A percentile compares a stretch with the other conserved stretches of the same genome.
Evolutionary conservation across 78 protist genomes (phyloP).

Genomic region (Tieghemostelium lacteum): DNA sequence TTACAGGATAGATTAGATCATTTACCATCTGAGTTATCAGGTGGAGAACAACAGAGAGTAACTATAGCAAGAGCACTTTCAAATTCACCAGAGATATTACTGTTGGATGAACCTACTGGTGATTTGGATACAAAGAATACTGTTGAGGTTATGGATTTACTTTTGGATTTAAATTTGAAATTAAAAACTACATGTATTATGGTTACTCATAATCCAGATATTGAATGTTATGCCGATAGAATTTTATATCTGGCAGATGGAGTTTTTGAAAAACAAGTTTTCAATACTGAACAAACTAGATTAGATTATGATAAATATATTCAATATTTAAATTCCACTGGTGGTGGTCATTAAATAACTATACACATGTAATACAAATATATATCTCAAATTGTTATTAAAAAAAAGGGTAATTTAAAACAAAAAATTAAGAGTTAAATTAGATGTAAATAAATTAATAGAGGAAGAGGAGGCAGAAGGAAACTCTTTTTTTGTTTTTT

Average conservation of each 20-base stretch:
- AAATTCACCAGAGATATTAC: constrained; percentile 92
- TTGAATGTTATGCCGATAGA: constrained; percentile 97
- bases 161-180: constrained; percentile 87
- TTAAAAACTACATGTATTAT: constrained; percentile 91
- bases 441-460: no score
- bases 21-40: constrained; percentile 96
- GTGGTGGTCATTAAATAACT: constrained; percentile 17
- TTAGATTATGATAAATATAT: constrained; percentile 85
- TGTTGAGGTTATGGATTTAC: constrained; percentile 94
- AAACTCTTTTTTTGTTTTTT: no score
- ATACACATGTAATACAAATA: no score
- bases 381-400: neutral
- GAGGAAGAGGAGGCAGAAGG: no score
- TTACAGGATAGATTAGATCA: constrained; percentile 93
- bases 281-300: constrained; percentile 86
- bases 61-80: constrained; percentile 96
- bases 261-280: constrained; percentile 81
- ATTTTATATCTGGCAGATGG: constrained; percentile 92
- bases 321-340: constrained; percentile 59
- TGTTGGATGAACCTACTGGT: constrained; percentile 97
- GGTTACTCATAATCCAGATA: constrained; percentile 97
- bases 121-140: constrained; percentile 95
- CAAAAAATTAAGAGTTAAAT: no score
- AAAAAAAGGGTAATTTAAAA: no score
- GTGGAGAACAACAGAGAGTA: constrained; percentile 97